Conservation (phyloP, 257 asterid species). For the Lycium barbarum region DNA sequence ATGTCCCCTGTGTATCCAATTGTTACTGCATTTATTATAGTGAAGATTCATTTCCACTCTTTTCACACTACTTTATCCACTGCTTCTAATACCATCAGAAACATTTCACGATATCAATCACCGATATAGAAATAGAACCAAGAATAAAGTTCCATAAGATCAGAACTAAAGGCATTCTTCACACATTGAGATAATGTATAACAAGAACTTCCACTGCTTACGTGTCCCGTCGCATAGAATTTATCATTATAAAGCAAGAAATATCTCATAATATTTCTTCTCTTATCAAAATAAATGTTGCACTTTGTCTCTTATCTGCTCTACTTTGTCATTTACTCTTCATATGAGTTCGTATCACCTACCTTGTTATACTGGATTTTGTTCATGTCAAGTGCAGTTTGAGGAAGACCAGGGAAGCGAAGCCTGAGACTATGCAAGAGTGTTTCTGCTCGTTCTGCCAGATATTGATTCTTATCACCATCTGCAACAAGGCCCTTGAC, state of each 20-base stretch:
- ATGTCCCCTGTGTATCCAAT: neutral
- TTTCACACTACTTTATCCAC: neutral
- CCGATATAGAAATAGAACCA: constrained; percentile 1
- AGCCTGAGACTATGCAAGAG: constrained; percentile 73
- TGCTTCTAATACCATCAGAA: neutral
- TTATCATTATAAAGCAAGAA: neutral
- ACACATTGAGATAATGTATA: neutral
- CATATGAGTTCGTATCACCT: constrained; percentile 14
- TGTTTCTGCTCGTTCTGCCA: constrained; percentile 81
- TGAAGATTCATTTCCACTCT: neutral
- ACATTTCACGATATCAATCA: constrained; percentile 19
- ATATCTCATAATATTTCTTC: neutral
- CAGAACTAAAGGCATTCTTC: neutral
- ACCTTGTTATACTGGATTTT: constrained; percentile 98
- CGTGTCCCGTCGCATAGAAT: neutral
- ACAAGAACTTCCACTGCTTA: neutral
- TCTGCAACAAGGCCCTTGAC: constrained; percentile 79
- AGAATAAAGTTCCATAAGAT: neutral
- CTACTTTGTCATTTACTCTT: neutral
- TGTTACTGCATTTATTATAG: neutral
- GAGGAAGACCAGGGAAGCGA: constrained; percentile 96
- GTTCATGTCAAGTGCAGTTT: constrained; percentile 93
- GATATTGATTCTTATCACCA: constrained; percentile 63
- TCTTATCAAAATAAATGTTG: neutral
- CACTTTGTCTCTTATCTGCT: neutral